phyloP scores from a whole-genome alignment of 805 yeast species.

The Kazachstania kunashirensis region DNA sequence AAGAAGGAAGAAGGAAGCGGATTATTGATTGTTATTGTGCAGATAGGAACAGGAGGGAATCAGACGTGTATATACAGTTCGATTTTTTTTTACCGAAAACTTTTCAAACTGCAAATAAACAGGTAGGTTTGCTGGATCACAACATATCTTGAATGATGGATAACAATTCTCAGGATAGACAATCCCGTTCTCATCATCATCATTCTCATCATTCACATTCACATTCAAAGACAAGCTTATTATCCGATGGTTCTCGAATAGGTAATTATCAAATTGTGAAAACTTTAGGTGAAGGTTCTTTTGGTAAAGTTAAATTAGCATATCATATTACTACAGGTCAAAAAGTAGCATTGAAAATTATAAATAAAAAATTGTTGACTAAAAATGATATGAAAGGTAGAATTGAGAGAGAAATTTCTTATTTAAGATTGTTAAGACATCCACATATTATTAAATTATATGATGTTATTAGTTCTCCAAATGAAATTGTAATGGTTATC shows the following conservation, averaged over 20 bases:
- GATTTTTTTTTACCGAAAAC: too few relatives aligned
- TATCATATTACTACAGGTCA: constrained; percentile 87
- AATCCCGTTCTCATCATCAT: constrained; percentile 10
- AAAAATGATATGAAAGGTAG: constrained; percentile 96
- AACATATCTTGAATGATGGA: constrained; percentile 4
- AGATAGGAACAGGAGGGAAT: too few relatives aligned
- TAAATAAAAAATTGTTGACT: constrained; percentile 83
- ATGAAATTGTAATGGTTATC: constrained; percentile 94
- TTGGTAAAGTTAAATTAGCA: constrained; percentile 90
- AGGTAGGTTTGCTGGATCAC: too few relatives aligned
- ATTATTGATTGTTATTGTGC: too few relatives aligned
- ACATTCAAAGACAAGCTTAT: constrained; percentile 2
- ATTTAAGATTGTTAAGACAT: constrained; percentile 77
- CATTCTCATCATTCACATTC: constrained; percentile 13
- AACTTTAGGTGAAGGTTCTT: constrained; percentile 92
- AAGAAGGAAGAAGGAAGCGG: too few relatives aligned
- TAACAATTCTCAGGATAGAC: background rate
- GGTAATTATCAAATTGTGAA: constrained; percentile 91
- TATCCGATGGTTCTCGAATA: constrained; percentile 41
- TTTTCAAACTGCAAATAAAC: too few relatives aligned
- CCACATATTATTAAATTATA: constrained; percentile 93
- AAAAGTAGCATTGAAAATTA: constrained; percentile 84
- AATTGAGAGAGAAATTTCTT: constrained; percentile 87
- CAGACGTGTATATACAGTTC: too few relatives aligned
- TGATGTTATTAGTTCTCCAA: constrained; percentile 90